Evolutionary conservation across 805 yeast genomes (phyloP).

Genomic region (Sugiyamaella americana): DNA sequence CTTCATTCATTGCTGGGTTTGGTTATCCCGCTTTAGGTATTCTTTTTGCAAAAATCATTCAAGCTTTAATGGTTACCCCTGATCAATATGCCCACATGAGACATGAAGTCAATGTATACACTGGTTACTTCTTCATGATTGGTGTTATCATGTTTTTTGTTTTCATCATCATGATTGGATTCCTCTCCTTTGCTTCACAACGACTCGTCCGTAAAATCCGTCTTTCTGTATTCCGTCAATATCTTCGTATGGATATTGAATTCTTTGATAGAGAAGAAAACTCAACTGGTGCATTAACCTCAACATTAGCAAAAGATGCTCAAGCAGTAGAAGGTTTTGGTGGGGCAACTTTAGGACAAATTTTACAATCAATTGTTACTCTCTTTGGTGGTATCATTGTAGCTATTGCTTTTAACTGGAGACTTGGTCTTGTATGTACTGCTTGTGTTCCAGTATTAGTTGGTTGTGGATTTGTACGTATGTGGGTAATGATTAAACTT

Average conservation of each 20-base stretch:
- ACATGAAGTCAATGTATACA: slow-evolving; percentile 29
- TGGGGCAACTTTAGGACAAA: slow-evolving; percentile 38
- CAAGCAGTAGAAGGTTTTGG: slow-evolving; percentile 36
- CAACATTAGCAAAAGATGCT: slow-evolving; percentile 36
- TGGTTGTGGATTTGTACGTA: slow-evolving; percentile 36
- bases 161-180: slow-evolving; percentile 22
- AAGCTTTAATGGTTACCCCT: slow-evolving; percentile 32
- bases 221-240: slow-evolving; percentile 28
- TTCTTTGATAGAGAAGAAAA: slow-evolving; percentile 34
- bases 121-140: slow-evolving; percentile 34
- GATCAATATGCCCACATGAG: slow-evolving; percentile 31
- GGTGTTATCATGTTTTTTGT: slow-evolving; percentile 28
- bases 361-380: slow-evolving; percentile 33
- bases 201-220: slow-evolving; percentile 33
- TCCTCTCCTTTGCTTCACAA: slow-evolving; percentile 27
- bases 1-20: slow-evolving; percentile 31
- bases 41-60: slow-evolving; percentile 33
- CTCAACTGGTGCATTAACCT: slow-evolving; percentile 35
- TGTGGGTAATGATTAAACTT: slow-evolving; percentile 30
- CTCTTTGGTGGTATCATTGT: slow-evolving; percentile 36
- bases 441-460: slow-evolving; percentile 36
- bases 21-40: slow-evolving; percentile 35
- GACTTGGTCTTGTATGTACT: slow-evolving; percentile 36
- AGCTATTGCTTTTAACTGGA: slow-evolving; percentile 36
- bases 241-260: slow-evolving; percentile 34